Evolutionary conservation across 257 asterid species (phyloP).

Genomic region (Capsicum chinense): DNA sequence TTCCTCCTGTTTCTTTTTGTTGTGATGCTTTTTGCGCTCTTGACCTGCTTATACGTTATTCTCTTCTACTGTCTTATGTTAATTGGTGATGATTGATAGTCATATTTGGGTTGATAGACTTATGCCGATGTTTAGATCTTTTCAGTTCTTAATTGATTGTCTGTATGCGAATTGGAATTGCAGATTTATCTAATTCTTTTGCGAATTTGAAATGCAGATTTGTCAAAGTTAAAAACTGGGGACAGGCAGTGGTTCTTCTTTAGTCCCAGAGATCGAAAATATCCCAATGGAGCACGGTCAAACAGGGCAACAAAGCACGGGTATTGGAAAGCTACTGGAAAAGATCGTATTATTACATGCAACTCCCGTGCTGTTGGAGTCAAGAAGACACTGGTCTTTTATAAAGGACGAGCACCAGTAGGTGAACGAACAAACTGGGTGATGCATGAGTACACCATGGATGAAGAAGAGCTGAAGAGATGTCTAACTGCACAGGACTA

Average conservation of each 20-base stretch:
- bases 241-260: conserved; percentile 96
- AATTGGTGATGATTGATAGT: neutral
- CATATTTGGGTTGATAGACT: neutral
- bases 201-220: conserved; percentile 53
- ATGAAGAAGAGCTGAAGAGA: conserved; percentile 77
- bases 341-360: conserved; percentile 69
- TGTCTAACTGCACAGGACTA: conserved; percentile 59
- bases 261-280: conserved; percentile 84
- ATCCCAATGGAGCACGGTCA: conserved; percentile 89
- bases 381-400: conserved; percentile 89
- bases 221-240: conserved; percentile 80
- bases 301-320: conserved; percentile 81
- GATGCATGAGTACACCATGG: conserved; percentile 92
- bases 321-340: conserved; percentile 97
- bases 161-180: conserved; percentile 33
- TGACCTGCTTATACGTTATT: neutral
- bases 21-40: neutral
- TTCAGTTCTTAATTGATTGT: conserved; percentile 29
- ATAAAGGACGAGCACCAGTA: conserved; percentile 85
- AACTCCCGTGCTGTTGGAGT: conserved; percentile 74
- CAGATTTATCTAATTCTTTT: conserved; percentile 62
- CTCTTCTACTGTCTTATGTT: neutral
- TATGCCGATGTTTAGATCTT: neutral
- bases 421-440: conserved; percentile 98
- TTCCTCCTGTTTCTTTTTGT: neutral